Evolutionary conservation across 2,329 filamentous ascomycete species (phyloP), one percentile per base, ranked within the genome.

Genomic region (Fusarium brevicatenulatum): DNA sequence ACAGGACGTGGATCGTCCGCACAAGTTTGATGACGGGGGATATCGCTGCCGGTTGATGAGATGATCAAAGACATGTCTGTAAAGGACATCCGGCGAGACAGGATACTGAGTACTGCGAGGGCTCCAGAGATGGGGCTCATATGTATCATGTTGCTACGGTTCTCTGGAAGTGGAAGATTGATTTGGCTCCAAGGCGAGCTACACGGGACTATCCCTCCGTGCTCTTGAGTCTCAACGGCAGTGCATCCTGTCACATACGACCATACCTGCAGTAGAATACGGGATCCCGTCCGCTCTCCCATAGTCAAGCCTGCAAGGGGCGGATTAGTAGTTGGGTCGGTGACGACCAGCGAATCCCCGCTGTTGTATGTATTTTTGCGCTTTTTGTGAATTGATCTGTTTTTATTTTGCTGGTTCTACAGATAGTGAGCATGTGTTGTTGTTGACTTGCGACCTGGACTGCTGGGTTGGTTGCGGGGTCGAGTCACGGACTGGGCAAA

Each of bases 351-450:
- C 49, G 49, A 52, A 52, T 52, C 32, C 49, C 49, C 32, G 49
- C 49, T 53, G 49, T 53, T 53, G 49, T 53, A 53, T 53, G 49
- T 53, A n/a, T 37, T 52, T 53, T 53, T 28, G 12, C 12, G 0
- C 7, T 28, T 0, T 16, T 1, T 21, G 0, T 0, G 3, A 15
- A 2, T 19, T 25, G 3, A 9, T 7, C 2, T 16, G 4, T 18
- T 3, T 9, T 16, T 6, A 0, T 21, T 28, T 21, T 37, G 13
- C 34, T 7, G 5, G 18, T 12, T 8, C 6, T 25, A 7, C 16
- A 3, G 32, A 9, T n/a, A n/a, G n/a, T n/a, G n/a, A n/a, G n/a
- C n/a, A 3, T 21, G 3, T n/a, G 34, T 12, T 12, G 34, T 7
- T 4, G 23, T 4, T 28, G 13, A 4, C 7, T 9, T 5, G 7